phyloP scores from a whole-genome alignment of 345 rosid genomes.

The Lepidium africanum region DNA sequence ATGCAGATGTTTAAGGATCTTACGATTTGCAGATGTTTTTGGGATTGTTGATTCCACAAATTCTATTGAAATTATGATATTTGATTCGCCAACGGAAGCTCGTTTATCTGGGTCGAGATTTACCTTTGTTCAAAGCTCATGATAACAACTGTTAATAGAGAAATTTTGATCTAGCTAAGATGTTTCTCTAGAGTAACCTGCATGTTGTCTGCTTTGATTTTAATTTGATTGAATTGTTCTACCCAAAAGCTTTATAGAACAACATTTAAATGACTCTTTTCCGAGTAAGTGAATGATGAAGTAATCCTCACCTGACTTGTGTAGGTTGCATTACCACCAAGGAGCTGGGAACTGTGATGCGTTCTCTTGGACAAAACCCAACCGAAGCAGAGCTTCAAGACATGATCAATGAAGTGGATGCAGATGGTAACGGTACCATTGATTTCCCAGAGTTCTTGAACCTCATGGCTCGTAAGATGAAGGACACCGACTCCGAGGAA shows the following conservation, averaged over 20 bases:
- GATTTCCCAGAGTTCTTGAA: constrained; percentile 83
- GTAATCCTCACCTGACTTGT: background rate
- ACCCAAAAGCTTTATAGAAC: background rate
- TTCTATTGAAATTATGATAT: background rate
- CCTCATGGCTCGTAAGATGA: constrained; percentile 87
- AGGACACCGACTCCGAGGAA: constrained; percentile 83
- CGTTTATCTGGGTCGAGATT: no score
- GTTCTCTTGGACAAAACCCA: constrained; percentile 80
- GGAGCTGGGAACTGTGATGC: constrained; percentile 86
- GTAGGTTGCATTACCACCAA: constrained; percentile 81
- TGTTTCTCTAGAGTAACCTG: background rate
- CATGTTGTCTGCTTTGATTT: background rate
- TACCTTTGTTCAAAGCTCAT: background rate
- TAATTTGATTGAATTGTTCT: background rate
- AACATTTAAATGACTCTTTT: background rate
- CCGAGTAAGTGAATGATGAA: background rate
- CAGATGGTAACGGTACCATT: constrained; percentile 77
- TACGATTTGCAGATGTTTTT: background rate
- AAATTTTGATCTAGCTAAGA: background rate
- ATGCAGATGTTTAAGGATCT: background rate
- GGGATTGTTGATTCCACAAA: background rate
- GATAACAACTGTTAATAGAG: background rate
- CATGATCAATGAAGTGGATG: constrained; percentile 82
- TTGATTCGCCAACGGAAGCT: no score
- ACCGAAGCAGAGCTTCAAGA: constrained; percentile 86